phyloP scores from a whole-genome alignment of 768 basidiomycete genomes.

The Paxillus ammoniavirescens region DNA sequence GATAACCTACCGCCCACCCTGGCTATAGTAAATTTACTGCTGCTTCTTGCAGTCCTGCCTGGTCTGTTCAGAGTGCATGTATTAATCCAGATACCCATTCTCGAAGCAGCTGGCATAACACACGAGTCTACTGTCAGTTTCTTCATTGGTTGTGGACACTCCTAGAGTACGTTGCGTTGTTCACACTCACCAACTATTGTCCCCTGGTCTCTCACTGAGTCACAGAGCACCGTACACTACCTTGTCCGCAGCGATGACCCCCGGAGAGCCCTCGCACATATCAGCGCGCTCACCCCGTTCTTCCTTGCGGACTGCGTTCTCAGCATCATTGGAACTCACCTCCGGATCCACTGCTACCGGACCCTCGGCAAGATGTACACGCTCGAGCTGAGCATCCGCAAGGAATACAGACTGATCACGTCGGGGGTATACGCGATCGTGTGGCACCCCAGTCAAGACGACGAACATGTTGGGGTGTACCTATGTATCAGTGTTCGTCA shows the following conservation, averaged over 20 bases:
- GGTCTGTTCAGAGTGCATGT: too few relatives aligned
- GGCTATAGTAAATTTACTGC: too few relatives aligned
- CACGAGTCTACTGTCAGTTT: neutral
- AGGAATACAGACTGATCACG: conserved; percentile 24
- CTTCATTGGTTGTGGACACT: neutral
- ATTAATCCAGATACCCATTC: too few relatives aligned
- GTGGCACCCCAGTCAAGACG: conserved; percentile 22
- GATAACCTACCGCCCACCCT: too few relatives aligned
- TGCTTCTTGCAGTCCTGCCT: neutral
- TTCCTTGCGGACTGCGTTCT: conserved; percentile 1
- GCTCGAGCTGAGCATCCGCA: conserved; percentile 14
- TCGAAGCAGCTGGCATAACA: too few relatives aligned
- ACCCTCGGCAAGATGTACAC: conserved; percentile 22
- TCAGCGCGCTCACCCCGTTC: conserved; percentile 6
- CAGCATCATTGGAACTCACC: neutral
- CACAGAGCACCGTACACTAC: neutral
- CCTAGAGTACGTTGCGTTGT: neutral
- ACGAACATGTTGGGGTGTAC: neutral
- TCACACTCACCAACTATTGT: neutral
- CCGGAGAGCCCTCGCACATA: conserved; percentile 10
- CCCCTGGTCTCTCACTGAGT: neutral
- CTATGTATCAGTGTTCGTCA: neutral
- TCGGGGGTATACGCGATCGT: conserved; percentile 25
- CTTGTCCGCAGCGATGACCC: neutral
- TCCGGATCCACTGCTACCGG: conserved; percentile 8